phyloP scores from a whole-genome alignment of 2,329 filamentous ascomycete species.

The Hypoxylon sp. region DNA sequence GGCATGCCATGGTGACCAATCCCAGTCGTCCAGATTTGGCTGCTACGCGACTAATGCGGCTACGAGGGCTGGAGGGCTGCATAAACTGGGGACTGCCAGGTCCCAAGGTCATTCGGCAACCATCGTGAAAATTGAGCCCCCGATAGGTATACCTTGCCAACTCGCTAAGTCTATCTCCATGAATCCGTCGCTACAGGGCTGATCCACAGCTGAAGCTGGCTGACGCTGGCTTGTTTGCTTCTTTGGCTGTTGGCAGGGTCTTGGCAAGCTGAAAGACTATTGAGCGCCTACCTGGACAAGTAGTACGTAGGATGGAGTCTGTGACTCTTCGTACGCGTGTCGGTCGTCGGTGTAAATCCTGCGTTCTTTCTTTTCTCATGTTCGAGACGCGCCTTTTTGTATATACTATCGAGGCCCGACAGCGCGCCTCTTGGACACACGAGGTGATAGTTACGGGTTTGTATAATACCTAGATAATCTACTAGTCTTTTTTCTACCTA shows the following conservation, averaged over 20 bases:
- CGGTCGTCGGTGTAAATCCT: constrained; percentile 5
- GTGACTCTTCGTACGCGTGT: constrained; percentile 9
- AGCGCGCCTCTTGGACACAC: background rate
- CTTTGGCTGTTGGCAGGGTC: background rate
- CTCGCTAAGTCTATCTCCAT: constrained; percentile 1
- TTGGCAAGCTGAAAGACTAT: constrained; percentile 25
- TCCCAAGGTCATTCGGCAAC: background rate
- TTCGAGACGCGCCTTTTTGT: constrained; percentile 10
- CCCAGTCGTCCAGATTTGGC: background rate
- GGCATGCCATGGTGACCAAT: constrained; percentile 19
- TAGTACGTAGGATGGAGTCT: constrained; percentile 5
- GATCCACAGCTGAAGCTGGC: constrained; percentile 18
- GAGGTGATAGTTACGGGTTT: constrained; percentile 1
- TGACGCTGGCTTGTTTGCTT: background rate
- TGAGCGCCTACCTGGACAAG: constrained; percentile 1
- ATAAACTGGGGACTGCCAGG: constrained; percentile 7
- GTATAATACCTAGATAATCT: constrained; percentile 22
- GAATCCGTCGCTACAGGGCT: background rate
- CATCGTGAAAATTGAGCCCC: constrained; percentile 18
- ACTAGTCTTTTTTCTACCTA: constrained; percentile 1
- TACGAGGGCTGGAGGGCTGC: constrained; percentile 11
- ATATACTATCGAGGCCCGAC: constrained; percentile 6
- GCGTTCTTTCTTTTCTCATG: constrained; percentile 4
- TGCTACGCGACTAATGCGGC: constrained; percentile 22
- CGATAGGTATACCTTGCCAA: constrained; percentile 2